phyloP scores from a whole-genome alignment of 345 rosid genomes.

The Abelmoschus esculentus region DNA sequence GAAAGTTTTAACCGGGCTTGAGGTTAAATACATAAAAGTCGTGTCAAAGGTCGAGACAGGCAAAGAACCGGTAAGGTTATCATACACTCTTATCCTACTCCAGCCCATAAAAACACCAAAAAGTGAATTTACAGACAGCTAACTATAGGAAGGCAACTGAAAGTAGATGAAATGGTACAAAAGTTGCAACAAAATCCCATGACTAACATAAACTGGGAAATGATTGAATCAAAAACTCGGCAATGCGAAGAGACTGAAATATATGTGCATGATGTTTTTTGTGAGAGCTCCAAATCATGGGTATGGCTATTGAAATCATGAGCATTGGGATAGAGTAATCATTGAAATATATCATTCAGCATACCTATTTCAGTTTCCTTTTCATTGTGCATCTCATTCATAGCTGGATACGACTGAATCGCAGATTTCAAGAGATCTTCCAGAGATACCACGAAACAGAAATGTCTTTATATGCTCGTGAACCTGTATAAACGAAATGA shows the following conservation, averaged over 20 bases:
- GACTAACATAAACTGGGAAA: not conserved
- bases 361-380: not conserved
- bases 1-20: too few relatives aligned
- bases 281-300: not conserved
- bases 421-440: conserved; percentile 6
- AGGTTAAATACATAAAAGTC: too few relatives aligned
- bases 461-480: not conserved
- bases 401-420: not conserved
- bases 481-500: conserved; percentile 4
- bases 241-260: not conserved
- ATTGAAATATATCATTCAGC: not conserved
- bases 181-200: not conserved
- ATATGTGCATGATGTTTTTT: not conserved
- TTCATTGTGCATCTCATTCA: not conserved
- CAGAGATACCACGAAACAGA: not conserved
- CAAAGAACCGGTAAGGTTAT: too few relatives aligned
- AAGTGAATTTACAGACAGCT: too few relatives aligned
- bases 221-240: too few relatives aligned
- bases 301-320: not conserved
- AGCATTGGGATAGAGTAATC: not conserved
- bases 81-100: not conserved
- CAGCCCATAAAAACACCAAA: not conserved
- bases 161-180: too few relatives aligned
- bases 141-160: too few relatives aligned
- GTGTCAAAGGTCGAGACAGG: too few relatives aligned